A percentile compares a stretch with the other conserved stretches of the same genome.
These are phyloP conservation scores for Ascochyta fabae DNA, from an alignment of 2,329 filamentous ascomycete genomes.

Conservation along the genomic window DNA sequence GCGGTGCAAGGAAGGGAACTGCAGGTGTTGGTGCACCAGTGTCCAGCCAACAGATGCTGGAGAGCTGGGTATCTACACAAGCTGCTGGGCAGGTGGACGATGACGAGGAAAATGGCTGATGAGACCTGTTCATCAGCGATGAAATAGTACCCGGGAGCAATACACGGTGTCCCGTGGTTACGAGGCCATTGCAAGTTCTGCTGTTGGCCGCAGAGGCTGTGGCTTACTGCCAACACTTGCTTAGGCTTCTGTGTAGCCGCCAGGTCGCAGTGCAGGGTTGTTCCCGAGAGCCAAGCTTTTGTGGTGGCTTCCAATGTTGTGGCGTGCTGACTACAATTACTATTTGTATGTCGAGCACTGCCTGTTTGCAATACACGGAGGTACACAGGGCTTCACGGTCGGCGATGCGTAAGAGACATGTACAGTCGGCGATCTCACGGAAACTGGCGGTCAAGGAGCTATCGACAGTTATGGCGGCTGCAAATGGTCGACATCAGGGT, in stretches of 20 bases:
- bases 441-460: background rate
- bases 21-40: conserved; percentile 18
- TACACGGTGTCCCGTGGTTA: background rate
- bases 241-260: background rate
- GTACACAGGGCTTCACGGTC: background rate
- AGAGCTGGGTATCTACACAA: conserved; percentile 53
- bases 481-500: background rate
- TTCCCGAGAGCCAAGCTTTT: background rate
- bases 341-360: background rate
- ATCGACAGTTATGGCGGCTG: background rate
- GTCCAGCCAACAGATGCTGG: conserved; percentile 50
- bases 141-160: background rate
- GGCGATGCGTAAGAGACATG: background rate
- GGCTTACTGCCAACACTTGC: background rate
- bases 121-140: background rate
- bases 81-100: conserved; percentile 45
- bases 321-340: background rate
- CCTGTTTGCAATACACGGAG: background rate
- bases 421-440: background rate
- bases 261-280: background rate
- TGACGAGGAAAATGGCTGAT: conserved; percentile 45
- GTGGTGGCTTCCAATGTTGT: background rate
- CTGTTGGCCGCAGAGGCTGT: background rate
- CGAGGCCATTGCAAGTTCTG: background rate
- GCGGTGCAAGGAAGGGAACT: conserved; percentile 47